These are phyloP conservation scores for Puccinia novopanici DNA, from an alignment of 1,284 basidiomycete species.

Conservation along the genomic window DNA sequence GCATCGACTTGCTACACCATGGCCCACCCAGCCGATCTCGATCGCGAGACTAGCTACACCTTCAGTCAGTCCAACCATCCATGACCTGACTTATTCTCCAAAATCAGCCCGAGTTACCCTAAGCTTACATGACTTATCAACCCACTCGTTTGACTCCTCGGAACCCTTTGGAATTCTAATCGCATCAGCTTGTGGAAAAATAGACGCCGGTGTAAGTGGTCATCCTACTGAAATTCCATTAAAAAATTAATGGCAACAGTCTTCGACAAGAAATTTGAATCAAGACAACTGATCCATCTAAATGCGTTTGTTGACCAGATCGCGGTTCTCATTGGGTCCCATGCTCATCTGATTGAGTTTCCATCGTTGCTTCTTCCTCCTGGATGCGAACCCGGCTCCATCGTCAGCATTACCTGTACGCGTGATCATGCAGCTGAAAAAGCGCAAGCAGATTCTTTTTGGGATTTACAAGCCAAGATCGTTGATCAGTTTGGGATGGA, in stretches of 20 bases:
- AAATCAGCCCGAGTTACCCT: not conserved
- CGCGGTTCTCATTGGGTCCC: constrained; percentile 76
- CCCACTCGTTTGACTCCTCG: not conserved
- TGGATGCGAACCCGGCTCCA: constrained; percentile 86
- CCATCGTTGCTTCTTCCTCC: constrained; percentile 87
- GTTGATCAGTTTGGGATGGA: constrained; percentile 71
- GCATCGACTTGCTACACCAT: constrained; percentile 37
- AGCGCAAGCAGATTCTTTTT: constrained; percentile 75
- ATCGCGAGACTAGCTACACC: constrained; percentile 50
- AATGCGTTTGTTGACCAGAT: constrained; percentile 21
- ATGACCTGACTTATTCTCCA: not conserved
- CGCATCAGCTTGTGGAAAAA: constrained; percentile 48
- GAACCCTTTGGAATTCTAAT: not conserved
- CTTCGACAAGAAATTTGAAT: not conserved
- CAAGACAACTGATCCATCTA: not conserved
- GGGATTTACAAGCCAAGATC: constrained; percentile 77
- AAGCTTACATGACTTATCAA: not conserved
- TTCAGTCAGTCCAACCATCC: constrained; percentile 45
- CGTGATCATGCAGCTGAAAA: constrained; percentile 80
- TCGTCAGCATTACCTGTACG: constrained; percentile 89
- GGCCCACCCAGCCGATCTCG: constrained; percentile 47
- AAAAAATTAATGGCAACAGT: not conserved
- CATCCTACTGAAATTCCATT: not conserved
- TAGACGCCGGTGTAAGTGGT: constrained; percentile 48
- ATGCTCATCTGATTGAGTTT: constrained; percentile 92